Percentiles rank a stretch among this genome's conserved stretches.
Evolutionary conservation across 2,329 filamentous ascomycete genomes (phyloP).

Genomic region (Botrytis squamosa): DNA sequence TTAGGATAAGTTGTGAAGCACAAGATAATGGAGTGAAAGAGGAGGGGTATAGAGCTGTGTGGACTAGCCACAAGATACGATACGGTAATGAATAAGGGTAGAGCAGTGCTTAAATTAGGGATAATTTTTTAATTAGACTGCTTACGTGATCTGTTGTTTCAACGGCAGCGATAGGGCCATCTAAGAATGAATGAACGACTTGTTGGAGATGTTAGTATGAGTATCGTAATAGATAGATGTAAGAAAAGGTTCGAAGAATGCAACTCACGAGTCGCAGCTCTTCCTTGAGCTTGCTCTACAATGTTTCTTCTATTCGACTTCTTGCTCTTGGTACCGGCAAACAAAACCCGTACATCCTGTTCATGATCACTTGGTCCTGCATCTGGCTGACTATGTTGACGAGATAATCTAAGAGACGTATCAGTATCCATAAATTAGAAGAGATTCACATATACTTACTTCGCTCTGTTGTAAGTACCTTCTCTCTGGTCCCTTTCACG

Average conservation of each 20-base stretch:
- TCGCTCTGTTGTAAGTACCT: constrained; percentile 46
- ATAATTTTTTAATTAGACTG: background rate
- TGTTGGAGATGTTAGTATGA: background rate
- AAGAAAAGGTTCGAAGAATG: background rate
- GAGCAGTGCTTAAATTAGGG: background rate
- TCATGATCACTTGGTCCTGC: constrained; percentile 45
- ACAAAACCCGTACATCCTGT: constrained; percentile 80
- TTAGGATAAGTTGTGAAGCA: background rate
- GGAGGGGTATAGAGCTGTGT: background rate
- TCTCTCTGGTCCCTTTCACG: constrained; percentile 72
- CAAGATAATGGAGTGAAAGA: no score
- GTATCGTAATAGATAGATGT: background rate
- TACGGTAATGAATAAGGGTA: background rate
- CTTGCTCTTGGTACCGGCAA: constrained; percentile 80
- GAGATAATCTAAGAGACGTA: constrained; percentile 33
- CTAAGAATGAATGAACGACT: constrained; percentile 67
- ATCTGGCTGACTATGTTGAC: constrained; percentile 33
- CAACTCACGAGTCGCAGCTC: constrained; percentile 49
- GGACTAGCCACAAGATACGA: background rate
- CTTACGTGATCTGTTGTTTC: constrained; percentile 78
- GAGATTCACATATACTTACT: background rate
- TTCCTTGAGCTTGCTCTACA: constrained; percentile 71
- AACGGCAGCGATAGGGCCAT: constrained; percentile 80
- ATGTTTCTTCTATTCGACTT: constrained; percentile 88
- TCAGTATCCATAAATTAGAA: background rate